Conservation (phyloP, 345 rosid genomes). For the Brassica incana region DNA sequence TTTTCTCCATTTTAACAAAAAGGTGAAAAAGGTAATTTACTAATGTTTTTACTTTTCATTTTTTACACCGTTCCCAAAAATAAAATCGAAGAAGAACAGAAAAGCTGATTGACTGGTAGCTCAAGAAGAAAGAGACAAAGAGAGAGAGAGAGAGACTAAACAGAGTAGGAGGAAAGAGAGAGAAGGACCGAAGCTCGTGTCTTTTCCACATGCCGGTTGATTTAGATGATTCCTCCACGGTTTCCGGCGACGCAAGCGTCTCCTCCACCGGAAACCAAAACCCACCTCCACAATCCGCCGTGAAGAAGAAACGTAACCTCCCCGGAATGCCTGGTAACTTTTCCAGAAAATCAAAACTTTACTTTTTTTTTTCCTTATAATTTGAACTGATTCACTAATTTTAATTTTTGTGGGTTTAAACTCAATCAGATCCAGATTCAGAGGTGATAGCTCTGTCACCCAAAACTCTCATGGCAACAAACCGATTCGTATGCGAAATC, state of each 20-base stretch:
- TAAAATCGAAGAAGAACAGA: not conserved
- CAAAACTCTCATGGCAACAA: slow-evolving; percentile 79
- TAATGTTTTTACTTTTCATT: not conserved
- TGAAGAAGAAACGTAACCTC: slow-evolving; percentile 88
- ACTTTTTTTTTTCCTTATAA: not conserved
- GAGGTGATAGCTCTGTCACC: slow-evolving; percentile 96
- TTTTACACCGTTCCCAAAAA: not conserved
- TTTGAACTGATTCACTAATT: not conserved
- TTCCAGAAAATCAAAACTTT: not conserved
- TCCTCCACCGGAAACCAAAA: slow-evolving; percentile 74
- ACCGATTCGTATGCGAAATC: slow-evolving; percentile 92
- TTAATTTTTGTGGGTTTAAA: not conserved
- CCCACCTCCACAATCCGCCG: slow-evolving; percentile 53
- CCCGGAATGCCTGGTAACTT: slow-evolving; percentile 94
- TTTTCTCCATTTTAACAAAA: not conserved
- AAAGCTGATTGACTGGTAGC: slow-evolving; percentile 80
- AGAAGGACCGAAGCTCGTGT: not conserved
- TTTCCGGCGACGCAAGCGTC: slow-evolving; percentile 93
- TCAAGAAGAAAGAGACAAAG: slow-evolving; percentile 21
- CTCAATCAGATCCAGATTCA: slow-evolving; percentile 81
- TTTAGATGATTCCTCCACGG: slow-evolving; percentile 86
- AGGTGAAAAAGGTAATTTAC: slow-evolving; percentile 12
- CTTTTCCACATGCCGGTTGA: slow-evolving; percentile 63
- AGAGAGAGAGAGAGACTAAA: not conserved
- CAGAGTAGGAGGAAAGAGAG: slow-evolving; percentile 3